Percentiles rank a stretch among this genome's conserved stretches.
Evolutionary conservation across 2,329 filamentous ascomycete genomes (phyloP).

Genomic region (Xylaria sp.): DNA sequence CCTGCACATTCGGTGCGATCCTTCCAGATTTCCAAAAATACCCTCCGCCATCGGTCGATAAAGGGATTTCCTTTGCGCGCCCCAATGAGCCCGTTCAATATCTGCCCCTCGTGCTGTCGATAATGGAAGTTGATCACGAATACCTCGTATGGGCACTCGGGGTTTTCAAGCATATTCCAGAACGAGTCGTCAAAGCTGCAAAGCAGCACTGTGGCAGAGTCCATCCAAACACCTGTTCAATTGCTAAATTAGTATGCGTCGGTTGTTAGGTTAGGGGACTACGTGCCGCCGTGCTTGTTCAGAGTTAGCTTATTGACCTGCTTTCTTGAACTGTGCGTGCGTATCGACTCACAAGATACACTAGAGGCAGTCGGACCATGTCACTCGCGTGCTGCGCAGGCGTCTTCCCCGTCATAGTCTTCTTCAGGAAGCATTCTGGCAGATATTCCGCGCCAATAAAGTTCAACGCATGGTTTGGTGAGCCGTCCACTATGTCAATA

Average conservation of each 20-base stretch:
- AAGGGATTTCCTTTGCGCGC: slow-evolving; percentile 15
- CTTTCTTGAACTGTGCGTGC: background rate
- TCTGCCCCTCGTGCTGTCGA: slow-evolving; percentile 7
- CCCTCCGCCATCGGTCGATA: background rate
- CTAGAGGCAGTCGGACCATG: slow-evolving; percentile 19
- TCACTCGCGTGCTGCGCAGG: slow-evolving; percentile 9
- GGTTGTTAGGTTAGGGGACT: background rate
- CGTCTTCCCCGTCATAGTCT: slow-evolving; percentile 12
- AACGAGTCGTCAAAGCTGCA: slow-evolving; percentile 18
- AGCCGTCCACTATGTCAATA: slow-evolving; percentile 21
- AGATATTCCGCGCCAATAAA: slow-evolving; percentile 16
- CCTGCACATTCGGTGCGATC: background rate
- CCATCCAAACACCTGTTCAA: slow-evolving; percentile 20
- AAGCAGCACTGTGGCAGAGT: slow-evolving; percentile 13
- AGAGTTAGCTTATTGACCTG: background rate
- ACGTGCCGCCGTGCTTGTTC: background rate
- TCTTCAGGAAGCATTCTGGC: slow-evolving; percentile 15
- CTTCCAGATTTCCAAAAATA: background rate
- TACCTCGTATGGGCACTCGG: slow-evolving; percentile 16
- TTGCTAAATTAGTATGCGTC: background rate
- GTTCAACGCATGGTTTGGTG: slow-evolving; percentile 19
- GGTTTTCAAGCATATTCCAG: slow-evolving; percentile 19
- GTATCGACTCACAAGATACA: slow-evolving; percentile 21
- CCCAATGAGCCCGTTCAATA: slow-evolving; percentile 14
- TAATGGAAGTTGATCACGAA: slow-evolving; percentile 14